Conservation (phyloP, 768 basidiomycete species). For the Collybiopsis luxurians region DNA sequence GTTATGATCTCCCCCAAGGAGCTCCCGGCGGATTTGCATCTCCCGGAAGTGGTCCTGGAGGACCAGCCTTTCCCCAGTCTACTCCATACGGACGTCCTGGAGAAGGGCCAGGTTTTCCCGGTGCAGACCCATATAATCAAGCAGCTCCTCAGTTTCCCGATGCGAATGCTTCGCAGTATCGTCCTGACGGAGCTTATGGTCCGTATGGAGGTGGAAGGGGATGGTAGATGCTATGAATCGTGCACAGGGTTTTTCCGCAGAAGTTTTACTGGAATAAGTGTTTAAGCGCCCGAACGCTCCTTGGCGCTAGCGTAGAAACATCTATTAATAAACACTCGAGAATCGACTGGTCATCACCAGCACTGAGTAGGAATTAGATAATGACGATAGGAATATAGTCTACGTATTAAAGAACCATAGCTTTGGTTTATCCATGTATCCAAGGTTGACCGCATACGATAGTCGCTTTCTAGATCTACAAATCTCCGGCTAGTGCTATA, state of each 20-base stretch:
- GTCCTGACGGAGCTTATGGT: neutral
- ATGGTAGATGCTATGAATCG: neutral
- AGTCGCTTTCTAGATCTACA: too few relatives aligned
- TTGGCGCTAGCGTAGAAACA: too few relatives aligned
- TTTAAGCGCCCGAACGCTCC: too few relatives aligned
- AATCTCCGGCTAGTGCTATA: neutral
- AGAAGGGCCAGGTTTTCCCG: constrained; percentile 36
- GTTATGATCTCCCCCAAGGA: neutral
- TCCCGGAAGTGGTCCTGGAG: constrained; percentile 5
- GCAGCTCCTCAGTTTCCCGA: constrained; percentile 18
- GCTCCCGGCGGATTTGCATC: constrained; percentile 8
- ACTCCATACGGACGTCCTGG: constrained; percentile 16
- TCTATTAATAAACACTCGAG: too few relatives aligned
- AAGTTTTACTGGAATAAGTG: too few relatives aligned
- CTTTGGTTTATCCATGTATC: too few relatives aligned
- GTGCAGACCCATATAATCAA: constrained; percentile 27
- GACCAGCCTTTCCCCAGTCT: constrained; percentile 7
- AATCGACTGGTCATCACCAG: too few relatives aligned
- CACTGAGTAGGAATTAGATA: too few relatives aligned
- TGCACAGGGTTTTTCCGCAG: too few relatives aligned
- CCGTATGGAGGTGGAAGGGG: neutral
- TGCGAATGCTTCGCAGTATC: constrained; percentile 11
- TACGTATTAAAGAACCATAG: too few relatives aligned
- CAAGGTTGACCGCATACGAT: neutral
- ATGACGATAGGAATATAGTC: too few relatives aligned